phyloP scores from a whole-genome alignment of 768 basidiomycete species.

The Nidularia sp. region DNA sequence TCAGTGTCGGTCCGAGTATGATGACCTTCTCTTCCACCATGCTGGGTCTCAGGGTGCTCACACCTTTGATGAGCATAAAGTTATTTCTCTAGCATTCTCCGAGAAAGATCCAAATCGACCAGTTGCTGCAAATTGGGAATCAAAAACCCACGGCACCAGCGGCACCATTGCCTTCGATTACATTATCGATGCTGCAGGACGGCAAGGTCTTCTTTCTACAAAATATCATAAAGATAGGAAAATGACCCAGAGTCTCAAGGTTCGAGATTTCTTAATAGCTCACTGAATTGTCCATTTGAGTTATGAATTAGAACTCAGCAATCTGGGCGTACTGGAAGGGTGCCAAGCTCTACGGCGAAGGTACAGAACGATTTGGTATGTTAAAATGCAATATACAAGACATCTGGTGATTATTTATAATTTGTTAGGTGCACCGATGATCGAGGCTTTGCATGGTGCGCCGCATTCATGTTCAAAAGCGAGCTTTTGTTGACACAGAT shows the following conservation, averaged over 20 bases:
- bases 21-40: background rate
- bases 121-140: background rate
- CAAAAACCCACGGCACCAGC: background rate
- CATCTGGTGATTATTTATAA: background rate
- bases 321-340: slow-evolving; percentile 36
- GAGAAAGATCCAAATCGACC: background rate
- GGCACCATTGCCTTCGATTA: background rate
- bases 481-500: no score
- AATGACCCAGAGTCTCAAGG: slow-evolving; percentile 9
- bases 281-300: background rate
- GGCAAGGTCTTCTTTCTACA: slow-evolving; percentile 36
- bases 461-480: background rate
- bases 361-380: slow-evolving; percentile 24
- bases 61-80: background rate
- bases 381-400: slow-evolving; percentile 15
- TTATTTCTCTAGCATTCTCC: background rate
- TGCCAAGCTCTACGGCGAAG: slow-evolving; percentile 27
- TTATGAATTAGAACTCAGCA: slow-evolving; percentile 12
- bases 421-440: background rate
- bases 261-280: background rate
- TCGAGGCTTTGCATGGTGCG: background rate
- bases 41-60: background rate
- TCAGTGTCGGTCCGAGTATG: background rate
- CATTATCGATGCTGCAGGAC: background rate
- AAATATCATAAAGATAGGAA: slow-evolving; percentile 42